These are phyloP conservation scores for Rhizophagus sp. DNA, from an alignment of 192 early-diverging fungal genomes.

Conservation along the genomic window DNA sequence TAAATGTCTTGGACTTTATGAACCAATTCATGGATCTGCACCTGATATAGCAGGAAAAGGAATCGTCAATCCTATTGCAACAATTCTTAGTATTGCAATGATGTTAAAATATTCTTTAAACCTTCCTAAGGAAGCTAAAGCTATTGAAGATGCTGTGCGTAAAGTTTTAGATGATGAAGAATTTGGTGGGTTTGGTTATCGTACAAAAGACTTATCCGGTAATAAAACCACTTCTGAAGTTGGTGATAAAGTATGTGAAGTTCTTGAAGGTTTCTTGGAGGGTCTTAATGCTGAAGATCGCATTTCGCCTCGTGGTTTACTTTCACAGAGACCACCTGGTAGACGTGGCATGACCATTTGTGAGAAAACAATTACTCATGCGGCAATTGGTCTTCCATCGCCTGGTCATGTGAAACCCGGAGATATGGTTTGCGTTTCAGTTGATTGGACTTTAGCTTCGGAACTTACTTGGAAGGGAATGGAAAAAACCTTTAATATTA, in stretches of 20 bases:
- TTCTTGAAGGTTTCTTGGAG: constrained; percentile 62
- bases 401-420: constrained; percentile 72
- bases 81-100: constrained; percentile 94
- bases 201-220: constrained; percentile 92
- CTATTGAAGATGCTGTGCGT: constrained; percentile 90
- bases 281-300: constrained; percentile 48
- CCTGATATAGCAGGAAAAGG: constrained; percentile 98
- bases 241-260: constrained; percentile 87
- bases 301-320: constrained; percentile 35
- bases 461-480: constrained; percentile 86
- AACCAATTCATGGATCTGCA: constrained; percentile 99
- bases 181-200: constrained; percentile 66
- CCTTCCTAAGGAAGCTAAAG: constrained; percentile 86
- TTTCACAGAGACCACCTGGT: constrained; percentile 49
- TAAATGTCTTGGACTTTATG: constrained; percentile 86
- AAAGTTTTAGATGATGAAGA: constrained; percentile 85
- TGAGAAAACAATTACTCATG: constrained; percentile 78
- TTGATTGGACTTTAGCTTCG: constrained; percentile 82
- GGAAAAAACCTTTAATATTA: constrained; percentile 80
- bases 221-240: constrained; percentile 81
- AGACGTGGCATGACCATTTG: constrained; percentile 73
- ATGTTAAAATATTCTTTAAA: constrained; percentile 94
- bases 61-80: constrained; percentile 96
- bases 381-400: constrained; percentile 68
- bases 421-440: constrained; percentile 78